phyloP scores from a whole-genome alignment of 139 green algal genomes.

The Dunaliella primolecta region DNA sequence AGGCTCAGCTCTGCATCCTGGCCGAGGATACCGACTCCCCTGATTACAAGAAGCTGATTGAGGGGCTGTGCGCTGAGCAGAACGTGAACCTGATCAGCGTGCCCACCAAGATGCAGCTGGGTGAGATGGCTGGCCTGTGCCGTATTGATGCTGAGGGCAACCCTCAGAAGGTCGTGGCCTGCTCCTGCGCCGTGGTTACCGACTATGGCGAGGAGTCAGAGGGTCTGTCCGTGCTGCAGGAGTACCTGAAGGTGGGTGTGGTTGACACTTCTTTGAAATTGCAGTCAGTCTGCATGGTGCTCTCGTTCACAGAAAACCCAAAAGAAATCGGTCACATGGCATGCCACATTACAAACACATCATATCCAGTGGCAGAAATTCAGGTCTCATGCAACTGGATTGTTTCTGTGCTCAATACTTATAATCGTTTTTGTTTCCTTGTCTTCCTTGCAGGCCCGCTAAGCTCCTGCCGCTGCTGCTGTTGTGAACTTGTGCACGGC shows the following conservation, averaged over 20 bases:
- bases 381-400: too few relatives aligned
- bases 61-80: slow-evolving; percentile 97
- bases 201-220: slow-evolving; percentile 98
- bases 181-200: slow-evolving; percentile 91
- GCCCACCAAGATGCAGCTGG: slow-evolving; percentile 87
- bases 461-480: too few relatives aligned
- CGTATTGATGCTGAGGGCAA: slow-evolving; percentile 97
- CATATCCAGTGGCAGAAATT: too few relatives aligned
- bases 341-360: too few relatives aligned
- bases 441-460: too few relatives aligned
- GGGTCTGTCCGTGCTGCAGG: slow-evolving; percentile 87
- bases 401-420: too few relatives aligned
- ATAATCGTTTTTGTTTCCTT: too few relatives aligned
- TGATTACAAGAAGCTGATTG: slow-evolving; percentile 99
- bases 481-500: too few relatives aligned
- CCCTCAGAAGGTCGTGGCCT: slow-evolving; percentile 94
- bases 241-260: slow-evolving; percentile 94
- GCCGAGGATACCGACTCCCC: slow-evolving; percentile 98
- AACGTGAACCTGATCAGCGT: slow-evolving; percentile 94
- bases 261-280: too few relatives aligned
- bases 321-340: too few relatives aligned
- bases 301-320: too few relatives aligned
- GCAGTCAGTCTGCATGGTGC: too few relatives aligned
- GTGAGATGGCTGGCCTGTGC: slow-evolving; percentile 75
- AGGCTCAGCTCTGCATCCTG: slow-evolving; percentile 83